These are phyloP conservation scores for Anthoceros angustus DNA, from an alignment of 225 moss, liverwort and hornwort genomes.

Conservation along the genomic window DNA sequence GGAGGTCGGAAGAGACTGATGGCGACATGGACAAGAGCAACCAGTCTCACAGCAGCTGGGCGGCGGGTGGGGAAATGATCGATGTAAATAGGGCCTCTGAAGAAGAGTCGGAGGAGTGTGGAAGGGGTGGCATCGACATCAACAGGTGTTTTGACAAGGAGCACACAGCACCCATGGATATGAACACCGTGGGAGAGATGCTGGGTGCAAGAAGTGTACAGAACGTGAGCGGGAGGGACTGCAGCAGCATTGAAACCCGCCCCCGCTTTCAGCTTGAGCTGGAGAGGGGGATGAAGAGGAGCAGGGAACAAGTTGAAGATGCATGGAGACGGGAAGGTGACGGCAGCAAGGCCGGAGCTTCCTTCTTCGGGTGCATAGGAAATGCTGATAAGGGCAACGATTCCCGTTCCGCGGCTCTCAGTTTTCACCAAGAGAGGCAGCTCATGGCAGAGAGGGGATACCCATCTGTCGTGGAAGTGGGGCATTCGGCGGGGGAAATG, in stretches of 20 bases:
- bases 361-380: background rate
- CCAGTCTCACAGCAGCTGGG: background rate
- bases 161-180: background rate
- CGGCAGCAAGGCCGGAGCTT: background rate
- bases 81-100: conserved; percentile 4
- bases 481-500: background rate
- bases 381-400: background rate
- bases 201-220: background rate
- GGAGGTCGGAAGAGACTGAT: background rate
- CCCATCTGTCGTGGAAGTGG: background rate
- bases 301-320: background rate
- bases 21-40: background rate
- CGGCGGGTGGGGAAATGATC: background rate
- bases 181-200: background rate
- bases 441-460: conserved; percentile 3
- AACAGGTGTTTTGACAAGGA: background rate
- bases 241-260: background rate
- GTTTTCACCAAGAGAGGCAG: conserved; percentile 1
- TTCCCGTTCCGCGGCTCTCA: background rate
- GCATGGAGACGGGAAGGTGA: background rate
- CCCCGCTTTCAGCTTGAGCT: background rate
- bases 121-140: background rate
- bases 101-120: background rate
- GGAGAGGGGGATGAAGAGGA: background rate
- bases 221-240: background rate